A percentile compares a stretch with the other conserved stretches of the same genome.
Evolutionary conservation across 768 basidiomycete species (phyloP).

Genomic region (Mycena maculata): DNA sequence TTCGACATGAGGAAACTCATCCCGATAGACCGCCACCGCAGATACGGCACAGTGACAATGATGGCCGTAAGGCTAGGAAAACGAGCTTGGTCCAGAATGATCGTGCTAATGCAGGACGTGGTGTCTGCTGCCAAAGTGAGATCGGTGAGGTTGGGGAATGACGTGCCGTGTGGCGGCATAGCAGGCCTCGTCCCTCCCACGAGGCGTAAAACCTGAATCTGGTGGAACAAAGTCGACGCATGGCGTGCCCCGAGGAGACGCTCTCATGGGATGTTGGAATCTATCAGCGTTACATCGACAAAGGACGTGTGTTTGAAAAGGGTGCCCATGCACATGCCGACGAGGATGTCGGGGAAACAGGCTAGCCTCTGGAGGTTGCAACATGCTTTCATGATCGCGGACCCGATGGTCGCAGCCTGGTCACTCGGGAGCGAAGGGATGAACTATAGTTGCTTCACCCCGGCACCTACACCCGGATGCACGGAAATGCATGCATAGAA

Average conservation of each 20-base stretch:
- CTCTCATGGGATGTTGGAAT: constrained; percentile 18
- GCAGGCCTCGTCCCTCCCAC: constrained; percentile 10
- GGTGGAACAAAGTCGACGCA: constrained; percentile 6
- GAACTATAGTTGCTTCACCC: constrained; percentile 10
- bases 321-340: constrained; percentile 5
- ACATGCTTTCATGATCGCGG: constrained; percentile 5
- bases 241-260: constrained; percentile 18
- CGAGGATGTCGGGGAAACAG: constrained; percentile 1
- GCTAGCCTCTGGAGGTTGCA: constrained; percentile 7
- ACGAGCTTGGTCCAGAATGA: not conserved
- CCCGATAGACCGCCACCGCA: constrained; percentile 10
- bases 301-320: constrained; percentile 14
- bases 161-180: constrained; percentile 1
- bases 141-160: constrained; percentile 12
- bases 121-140: constrained; percentile 6
- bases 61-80: constrained; percentile 10
- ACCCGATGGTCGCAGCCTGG: not conserved
- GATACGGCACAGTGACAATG: constrained; percentile 12
- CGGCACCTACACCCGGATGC: constrained; percentile 11
- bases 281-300: constrained; percentile 14
- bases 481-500: constrained; percentile 25
- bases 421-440: not conserved
- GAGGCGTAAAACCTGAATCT: constrained; percentile 12
- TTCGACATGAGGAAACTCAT: constrained; percentile 24
- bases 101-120: not conserved